These are phyloP conservation scores for Ceratocystiopsis minuta DNA, from an alignment of 2,329 filamentous ascomycete species.

Conservation along the genomic window DNA sequence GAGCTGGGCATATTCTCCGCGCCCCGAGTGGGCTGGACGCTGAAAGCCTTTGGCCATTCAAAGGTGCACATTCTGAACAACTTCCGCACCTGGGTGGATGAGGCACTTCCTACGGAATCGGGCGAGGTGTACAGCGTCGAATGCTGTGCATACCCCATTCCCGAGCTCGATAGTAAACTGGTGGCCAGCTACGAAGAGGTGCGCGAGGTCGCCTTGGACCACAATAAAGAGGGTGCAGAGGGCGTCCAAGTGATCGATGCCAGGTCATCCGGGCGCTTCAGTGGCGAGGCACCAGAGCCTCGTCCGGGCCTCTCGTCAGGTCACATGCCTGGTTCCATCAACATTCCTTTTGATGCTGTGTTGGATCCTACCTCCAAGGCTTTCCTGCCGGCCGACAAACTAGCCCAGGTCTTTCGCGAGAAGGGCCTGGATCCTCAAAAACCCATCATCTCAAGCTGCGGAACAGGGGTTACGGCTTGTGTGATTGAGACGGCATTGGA, in stretches of 20 bases:
- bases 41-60: conserved; percentile 75
- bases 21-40: conserved; percentile 83
- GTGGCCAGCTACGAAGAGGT: conserved; percentile 74
- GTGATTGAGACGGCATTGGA: conserved; percentile 75
- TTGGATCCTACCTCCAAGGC: conserved; percentile 72
- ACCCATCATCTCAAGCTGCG: conserved; percentile 76
- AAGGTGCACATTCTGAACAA: conserved; percentile 88
- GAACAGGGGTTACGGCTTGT: conserved; percentile 84
- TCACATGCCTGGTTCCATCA: conserved; percentile 79
- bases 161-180: conserved; percentile 38
- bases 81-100: conserved; percentile 80
- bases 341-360: conserved; percentile 60
- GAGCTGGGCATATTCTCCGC: conserved; percentile 90
- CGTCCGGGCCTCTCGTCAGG: conserved; percentile 72
- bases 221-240: conserved; percentile 67
- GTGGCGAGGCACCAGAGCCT: conserved; percentile 70
- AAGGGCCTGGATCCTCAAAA: conserved; percentile 63
- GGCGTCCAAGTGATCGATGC: conserved; percentile 83
- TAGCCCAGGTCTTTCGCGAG: conserved; percentile 59
- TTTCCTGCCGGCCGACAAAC: conserved; percentile 51
- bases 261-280: conserved; percentile 60
- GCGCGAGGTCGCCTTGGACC: conserved; percentile 54
- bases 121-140: conserved; percentile 53
- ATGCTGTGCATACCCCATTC: conserved; percentile 46
- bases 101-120: conserved; percentile 67